Percentiles rank a stretch among this genome's conserved stretches.
These are phyloP conservation scores for Diatrype stigma DNA, from an alignment of 2,329 filamentous ascomycete species.

Conservation along the genomic window DNA sequence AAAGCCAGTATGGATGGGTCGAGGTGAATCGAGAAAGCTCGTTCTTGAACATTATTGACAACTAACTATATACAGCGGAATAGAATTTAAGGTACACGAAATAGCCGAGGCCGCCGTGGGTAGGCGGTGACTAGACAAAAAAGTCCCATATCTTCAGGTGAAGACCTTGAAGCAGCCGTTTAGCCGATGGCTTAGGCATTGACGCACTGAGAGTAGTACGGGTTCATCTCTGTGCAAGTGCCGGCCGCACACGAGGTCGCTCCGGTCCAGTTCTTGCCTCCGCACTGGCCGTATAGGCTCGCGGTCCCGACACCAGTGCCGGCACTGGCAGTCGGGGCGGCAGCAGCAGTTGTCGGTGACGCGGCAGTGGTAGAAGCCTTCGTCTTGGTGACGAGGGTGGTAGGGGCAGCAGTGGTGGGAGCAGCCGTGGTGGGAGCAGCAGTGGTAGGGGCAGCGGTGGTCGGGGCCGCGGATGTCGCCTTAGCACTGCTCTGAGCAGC, in stretches of 20 bases:
- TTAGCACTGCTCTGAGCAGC: background rate
- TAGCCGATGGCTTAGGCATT: background rate
- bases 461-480: too few species aligned
- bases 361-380: background rate
- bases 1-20: too few species aligned
- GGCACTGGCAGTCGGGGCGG: background rate
- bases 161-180: background rate
- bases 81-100: background rate
- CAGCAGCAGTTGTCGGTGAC: background rate
- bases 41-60: background rate
- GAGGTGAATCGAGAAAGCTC: too few species aligned
- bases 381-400: background rate
- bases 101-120: background rate
- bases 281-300: conserved; percentile 33
- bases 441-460: background rate
- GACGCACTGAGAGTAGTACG: conserved; percentile 40
- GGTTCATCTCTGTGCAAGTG: conserved; percentile 32
- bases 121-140: too few species aligned
- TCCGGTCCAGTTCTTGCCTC: conserved; percentile 35
- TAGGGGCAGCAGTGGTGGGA: background rate
- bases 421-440: background rate
- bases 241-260: conserved; percentile 32
- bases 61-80: background rate
- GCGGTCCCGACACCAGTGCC: background rate
- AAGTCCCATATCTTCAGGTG: too few species aligned